phyloP scores from a whole-genome alignment of 1,139 yeast species.

The Blastobotrys aristatus region DNA sequence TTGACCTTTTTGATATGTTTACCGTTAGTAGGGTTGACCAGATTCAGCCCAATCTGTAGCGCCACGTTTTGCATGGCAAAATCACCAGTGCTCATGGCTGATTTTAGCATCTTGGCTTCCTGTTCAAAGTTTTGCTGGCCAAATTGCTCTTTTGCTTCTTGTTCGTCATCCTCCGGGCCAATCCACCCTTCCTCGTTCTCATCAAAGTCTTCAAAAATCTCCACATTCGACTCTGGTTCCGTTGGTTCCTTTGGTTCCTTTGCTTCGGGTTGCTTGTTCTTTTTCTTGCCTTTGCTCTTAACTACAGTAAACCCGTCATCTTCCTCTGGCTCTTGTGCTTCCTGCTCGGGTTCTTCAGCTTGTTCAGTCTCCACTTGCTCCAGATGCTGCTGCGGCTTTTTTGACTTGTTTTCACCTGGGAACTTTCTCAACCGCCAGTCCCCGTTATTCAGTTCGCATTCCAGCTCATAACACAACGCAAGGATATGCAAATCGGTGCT shows the following conservation, averaged over 20 bases:
- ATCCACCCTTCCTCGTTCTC: constrained; percentile 93
- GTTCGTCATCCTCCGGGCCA: constrained; percentile 14
- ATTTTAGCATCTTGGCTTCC: constrained; percentile 53
- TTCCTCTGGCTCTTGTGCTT: constrained; percentile 19
- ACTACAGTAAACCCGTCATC: constrained; percentile 34
- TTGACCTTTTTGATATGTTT: constrained; percentile 78
- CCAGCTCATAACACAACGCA: constrained; percentile 87
- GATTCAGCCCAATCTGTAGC: constrained; percentile 79
- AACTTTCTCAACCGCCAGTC: constrained; percentile 56
- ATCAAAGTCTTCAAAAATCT: constrained; percentile 43
- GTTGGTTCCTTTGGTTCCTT: constrained; percentile 10
- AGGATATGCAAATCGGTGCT: constrained; percentile 87
- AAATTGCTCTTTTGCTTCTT: constrained; percentile 67
- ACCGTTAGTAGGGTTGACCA: constrained; percentile 84
- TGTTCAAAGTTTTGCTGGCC: constrained; percentile 55
- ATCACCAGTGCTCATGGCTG: constrained; percentile 91
- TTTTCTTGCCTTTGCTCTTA: constrained; percentile 8
- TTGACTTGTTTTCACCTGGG: constrained; percentile 48
- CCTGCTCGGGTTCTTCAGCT: constrained; percentile 6
- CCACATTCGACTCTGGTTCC: constrained; percentile 11
- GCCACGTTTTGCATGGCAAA: constrained; percentile 96
- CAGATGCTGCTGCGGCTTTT: constrained; percentile 8
- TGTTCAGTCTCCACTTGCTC: constrained; percentile 16
- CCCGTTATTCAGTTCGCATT: constrained; percentile 63
- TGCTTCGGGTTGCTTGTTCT: background rate